Percentiles rank a stretch among this genome's conserved stretches.
These are phyloP conservation scores for Curvularia lunata DNA, from an alignment of 2,329 filamentous ascomycete species.

Conservation along the genomic window DNA sequence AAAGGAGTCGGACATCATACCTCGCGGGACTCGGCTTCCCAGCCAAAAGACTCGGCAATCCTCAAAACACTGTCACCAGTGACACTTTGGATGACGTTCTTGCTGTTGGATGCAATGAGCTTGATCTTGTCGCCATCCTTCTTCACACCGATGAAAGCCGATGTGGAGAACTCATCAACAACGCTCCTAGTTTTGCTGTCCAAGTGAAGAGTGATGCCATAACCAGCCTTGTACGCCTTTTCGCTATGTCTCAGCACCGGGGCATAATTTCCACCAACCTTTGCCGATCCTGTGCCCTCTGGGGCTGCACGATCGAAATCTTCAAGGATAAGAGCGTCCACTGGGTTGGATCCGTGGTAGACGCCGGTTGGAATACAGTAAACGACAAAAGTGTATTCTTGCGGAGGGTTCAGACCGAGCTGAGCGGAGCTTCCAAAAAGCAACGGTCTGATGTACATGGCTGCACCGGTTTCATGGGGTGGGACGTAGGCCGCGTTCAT, in stretches of 20 bases:
- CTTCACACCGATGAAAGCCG: slow-evolving; percentile 84
- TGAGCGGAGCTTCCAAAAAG: slow-evolving; percentile 88
- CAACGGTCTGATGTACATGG: slow-evolving; percentile 90
- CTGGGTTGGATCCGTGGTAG: slow-evolving; percentile 88
- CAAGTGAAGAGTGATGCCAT: slow-evolving; percentile 91
- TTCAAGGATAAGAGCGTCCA: slow-evolving; percentile 87
- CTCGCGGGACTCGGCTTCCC: slow-evolving; percentile 78
- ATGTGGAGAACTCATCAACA: slow-evolving; percentile 95
- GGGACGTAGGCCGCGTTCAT: slow-evolving; percentile 92
- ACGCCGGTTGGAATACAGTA: slow-evolving; percentile 92
- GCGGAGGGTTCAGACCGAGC: slow-evolving; percentile 82
- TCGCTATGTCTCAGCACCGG: slow-evolving; percentile 89
- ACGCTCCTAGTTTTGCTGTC: slow-evolving; percentile 84
- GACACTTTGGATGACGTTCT: slow-evolving; percentile 85
- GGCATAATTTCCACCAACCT: slow-evolving; percentile 95
- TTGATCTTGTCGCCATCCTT: slow-evolving; percentile 68
- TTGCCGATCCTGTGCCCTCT: slow-evolving; percentile 86
- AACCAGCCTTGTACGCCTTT: slow-evolving; percentile 77
- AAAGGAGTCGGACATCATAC: slow-evolving; percentile 53
- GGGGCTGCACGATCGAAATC: slow-evolving; percentile 95
- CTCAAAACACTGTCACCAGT: slow-evolving; percentile 80
- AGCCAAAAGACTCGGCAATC: slow-evolving; percentile 79
- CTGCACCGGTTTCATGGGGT: slow-evolving; percentile 84
- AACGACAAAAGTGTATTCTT: slow-evolving; percentile 90
- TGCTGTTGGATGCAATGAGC: slow-evolving; percentile 85